Evolutionary conservation across 352 stramenopile species (phyloP).

Genomic region (Globisporangium spinosum): DNA sequence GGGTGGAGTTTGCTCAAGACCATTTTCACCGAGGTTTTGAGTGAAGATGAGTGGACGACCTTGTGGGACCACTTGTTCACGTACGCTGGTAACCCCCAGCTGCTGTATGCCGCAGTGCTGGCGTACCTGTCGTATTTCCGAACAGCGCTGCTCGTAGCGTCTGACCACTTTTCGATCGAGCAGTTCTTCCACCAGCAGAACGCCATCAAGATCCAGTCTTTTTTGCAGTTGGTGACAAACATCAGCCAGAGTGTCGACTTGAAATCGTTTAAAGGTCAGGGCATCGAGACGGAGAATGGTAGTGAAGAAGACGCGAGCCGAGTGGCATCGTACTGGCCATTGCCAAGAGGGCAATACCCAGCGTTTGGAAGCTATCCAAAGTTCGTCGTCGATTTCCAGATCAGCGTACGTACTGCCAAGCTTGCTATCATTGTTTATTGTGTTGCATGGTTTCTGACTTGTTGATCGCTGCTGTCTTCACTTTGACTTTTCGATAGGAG

Average conservation of each 20-base stretch:
- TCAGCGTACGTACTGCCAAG: conserved; percentile 46
- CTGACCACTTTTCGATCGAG: conserved; percentile 61
- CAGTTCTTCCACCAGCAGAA: conserved; percentile 88
- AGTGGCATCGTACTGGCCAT: conserved; percentile 39
- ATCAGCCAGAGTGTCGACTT: conserved; percentile 39
- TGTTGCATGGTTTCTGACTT: conserved; percentile 8
- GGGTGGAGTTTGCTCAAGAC: conserved; percentile 86
- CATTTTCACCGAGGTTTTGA: conserved; percentile 88
- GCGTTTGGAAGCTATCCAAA: conserved; percentile 74
- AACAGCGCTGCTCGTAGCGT: conserved; percentile 46
- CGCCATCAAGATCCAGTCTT: conserved; percentile 66
- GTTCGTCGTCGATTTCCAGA: conserved; percentile 84
- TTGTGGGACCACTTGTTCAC: conserved; percentile 89
- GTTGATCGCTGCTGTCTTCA: neutral
- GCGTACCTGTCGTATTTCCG: conserved; percentile 75
- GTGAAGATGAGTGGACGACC: conserved; percentile 82
- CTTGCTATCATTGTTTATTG: neutral
- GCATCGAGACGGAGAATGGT: conserved; percentile 6
- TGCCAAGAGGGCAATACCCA: conserved; percentile 71
- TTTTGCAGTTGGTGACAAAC: conserved; percentile 66
- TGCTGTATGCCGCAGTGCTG: conserved; percentile 63
- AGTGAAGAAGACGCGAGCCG: neutral
- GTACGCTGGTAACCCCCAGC: conserved; percentile 52
- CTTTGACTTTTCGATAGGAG: conserved; percentile 38
- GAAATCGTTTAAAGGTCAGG: conserved; percentile 21